Base-by-base conservation (phyloP, 2,329 filamentous ascomycete species). In the Xylaria sp. region DNA sequence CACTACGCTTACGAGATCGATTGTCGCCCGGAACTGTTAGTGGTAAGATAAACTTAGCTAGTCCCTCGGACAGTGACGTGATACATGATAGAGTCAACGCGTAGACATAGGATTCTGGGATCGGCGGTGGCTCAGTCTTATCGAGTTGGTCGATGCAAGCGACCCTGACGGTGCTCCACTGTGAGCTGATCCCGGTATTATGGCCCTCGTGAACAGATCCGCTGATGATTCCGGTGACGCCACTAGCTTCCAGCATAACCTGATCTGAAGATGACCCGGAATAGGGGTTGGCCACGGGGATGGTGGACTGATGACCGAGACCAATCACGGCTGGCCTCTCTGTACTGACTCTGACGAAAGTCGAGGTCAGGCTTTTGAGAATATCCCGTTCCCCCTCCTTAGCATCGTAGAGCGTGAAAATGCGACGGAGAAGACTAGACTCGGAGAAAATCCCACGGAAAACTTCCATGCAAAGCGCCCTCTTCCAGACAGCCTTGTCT, bases 41-140 rank as follows among this genome's bases (percentile, higher is more conserved):
- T 0, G 94, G 94, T 13, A 99, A 80, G 43, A 97, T 89, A 62
- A 96, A 96, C 69, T 93, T 96, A 24, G 93, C 94, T 17, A 99
- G 78, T 2, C 91, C 92, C 67, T 99, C 94, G 0, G 93, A 96
- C 45, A 99, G 83, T 1, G 87, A 91, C 41, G 90, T 93, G 55
- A 99, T 88, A 66, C 93, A 97, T 2, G 90, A 89, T 39, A 99
- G 75, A 1, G 93, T 90, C 44, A 99, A 78, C 58, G 89, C 91
- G 73, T 97, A 97, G 7, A 96, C 82, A 66, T 99, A 99, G 0
- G 94, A 96, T 57, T 97, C 93, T 0, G 94, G 94, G 19, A 96
- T 83, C 0, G 78, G 65, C 3, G 93, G 92, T 0, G 93, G 83
- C 44, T 96, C 92, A 0, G 86, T 84, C 71, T 97, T 99, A 74